Evolutionary conservation across 2,329 filamentous ascomycete species (phyloP).

Genomic region (Arthroderma sp.): DNA sequence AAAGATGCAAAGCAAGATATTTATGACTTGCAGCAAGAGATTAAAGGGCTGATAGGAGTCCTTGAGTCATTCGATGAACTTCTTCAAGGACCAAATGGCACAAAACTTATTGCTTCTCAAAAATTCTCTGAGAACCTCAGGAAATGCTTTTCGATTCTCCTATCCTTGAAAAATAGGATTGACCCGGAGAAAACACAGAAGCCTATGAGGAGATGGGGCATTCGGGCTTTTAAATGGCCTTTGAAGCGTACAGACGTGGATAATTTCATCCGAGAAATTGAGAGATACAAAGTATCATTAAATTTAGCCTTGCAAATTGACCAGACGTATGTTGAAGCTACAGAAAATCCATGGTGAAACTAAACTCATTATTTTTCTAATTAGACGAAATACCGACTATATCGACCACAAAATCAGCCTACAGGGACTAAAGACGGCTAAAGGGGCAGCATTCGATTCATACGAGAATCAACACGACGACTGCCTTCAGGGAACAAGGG

Average conservation of each 20-base stretch:
- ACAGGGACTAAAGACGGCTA: background rate
- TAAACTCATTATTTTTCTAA: background rate
- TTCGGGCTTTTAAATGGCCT: constrained; percentile 20
- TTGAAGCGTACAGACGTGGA: constrained; percentile 17
- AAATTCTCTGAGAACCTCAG: background rate
- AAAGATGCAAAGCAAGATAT: constrained; percentile 15
- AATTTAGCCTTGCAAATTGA: constrained; percentile 16
- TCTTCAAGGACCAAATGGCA: constrained; percentile 6
- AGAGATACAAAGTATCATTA: constrained; percentile 17
- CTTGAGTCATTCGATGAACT: constrained; percentile 10
- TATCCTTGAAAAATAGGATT: constrained; percentile 8
- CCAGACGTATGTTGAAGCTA: constrained; percentile 12
- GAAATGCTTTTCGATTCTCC: constrained; percentile 4
- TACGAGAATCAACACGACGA: constrained; percentile 2
- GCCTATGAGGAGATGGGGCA: constrained; percentile 13
- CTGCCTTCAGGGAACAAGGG: constrained; percentile 13
- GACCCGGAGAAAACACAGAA: constrained; percentile 6
- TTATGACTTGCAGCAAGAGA: constrained; percentile 6
- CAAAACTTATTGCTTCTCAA: background rate
- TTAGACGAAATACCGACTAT: background rate
- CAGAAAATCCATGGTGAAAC: background rate
- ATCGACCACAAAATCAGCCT: background rate
- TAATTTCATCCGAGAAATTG: constrained; percentile 10
- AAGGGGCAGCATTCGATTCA: constrained; percentile 4
- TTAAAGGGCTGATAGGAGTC: constrained; percentile 7